Evolutionary conservation across 116 monocot species (phyloP).

Genomic region (Zostera marina): DNA sequence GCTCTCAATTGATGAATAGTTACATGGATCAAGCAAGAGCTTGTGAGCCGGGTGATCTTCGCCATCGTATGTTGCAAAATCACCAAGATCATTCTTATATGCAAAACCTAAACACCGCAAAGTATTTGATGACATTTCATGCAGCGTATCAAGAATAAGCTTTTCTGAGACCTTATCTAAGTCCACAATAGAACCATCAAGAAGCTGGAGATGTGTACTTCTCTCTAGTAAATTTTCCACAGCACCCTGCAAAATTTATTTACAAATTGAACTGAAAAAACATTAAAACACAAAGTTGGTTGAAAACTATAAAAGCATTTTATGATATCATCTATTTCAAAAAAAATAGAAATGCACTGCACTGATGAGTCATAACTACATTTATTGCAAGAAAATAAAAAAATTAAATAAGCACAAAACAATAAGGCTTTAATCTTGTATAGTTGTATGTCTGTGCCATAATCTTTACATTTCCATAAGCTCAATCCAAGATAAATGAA

Average conservation of each 20-base stretch:
- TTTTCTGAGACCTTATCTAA: slow-evolving; percentile 27
- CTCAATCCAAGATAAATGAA: neutral
- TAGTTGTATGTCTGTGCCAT: no score
- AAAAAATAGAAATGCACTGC: no score
- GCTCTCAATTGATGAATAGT: slow-evolving; percentile 70
- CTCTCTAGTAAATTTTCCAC: slow-evolving; percentile 73
- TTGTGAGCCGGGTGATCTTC: slow-evolving; percentile 65
- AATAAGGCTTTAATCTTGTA: no score
- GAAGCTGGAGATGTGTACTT: slow-evolving; percentile 41
- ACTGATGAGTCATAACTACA: no score
- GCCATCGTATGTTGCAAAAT: slow-evolving; percentile 65
- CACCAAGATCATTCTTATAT: slow-evolving; percentile 48
- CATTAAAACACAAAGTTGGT: no score
- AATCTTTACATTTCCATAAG: no score
- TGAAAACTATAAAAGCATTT: no score
- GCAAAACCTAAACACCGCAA: slow-evolving; percentile 82
- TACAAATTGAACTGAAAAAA: neutral
- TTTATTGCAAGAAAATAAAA: no score
- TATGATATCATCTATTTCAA: no score
- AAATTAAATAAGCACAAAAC: no score
- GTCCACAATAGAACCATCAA: slow-evolving; percentile 49
- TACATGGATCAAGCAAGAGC: slow-evolving; percentile 55
- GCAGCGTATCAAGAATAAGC: slow-evolving; percentile 30
- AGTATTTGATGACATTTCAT: slow-evolving; percentile 54
- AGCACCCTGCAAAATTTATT: slow-evolving; percentile 28